These are phyloP conservation scores for Saccharomycopsis crataegensis DNA, from an alignment of 1,139 yeast genomes.

Conservation along the genomic window DNA sequence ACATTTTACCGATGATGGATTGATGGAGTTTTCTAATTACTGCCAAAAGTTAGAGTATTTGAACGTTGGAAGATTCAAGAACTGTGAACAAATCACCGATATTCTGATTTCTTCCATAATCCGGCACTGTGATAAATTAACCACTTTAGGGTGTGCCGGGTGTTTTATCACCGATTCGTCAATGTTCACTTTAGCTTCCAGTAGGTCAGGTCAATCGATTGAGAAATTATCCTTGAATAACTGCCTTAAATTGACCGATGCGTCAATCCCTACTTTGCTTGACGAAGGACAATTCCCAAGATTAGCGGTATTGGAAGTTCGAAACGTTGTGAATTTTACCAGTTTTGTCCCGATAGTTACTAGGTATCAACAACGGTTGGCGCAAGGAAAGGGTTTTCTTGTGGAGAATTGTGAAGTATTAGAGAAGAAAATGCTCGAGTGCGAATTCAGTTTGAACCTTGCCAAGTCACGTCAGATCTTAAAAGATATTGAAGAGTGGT, in stretches of 20 bases:
- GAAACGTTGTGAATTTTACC: slow-evolving; percentile 52
- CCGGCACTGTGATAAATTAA: slow-evolving; percentile 43
- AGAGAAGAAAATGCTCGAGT: slow-evolving; percentile 50
- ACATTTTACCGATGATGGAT: slow-evolving; percentile 64
- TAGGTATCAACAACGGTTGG: slow-evolving; percentile 57
- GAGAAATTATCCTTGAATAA: slow-evolving; percentile 73
- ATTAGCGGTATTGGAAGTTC: slow-evolving; percentile 69
- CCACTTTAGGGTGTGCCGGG: slow-evolving; percentile 85
- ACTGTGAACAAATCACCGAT: slow-evolving; percentile 67
- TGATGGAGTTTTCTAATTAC: slow-evolving; percentile 52
- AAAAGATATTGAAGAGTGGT: slow-evolving; percentile 52
- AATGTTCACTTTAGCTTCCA: slow-evolving; percentile 44
- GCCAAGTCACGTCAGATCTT: slow-evolving; percentile 38
- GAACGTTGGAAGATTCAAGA: slow-evolving; percentile 74
- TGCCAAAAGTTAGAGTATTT: slow-evolving; percentile 51
- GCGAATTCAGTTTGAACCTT: slow-evolving; percentile 54
- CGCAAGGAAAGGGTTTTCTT: slow-evolving; percentile 45
- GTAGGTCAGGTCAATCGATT: slow-evolving; percentile 42
- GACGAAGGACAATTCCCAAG: slow-evolving; percentile 47
- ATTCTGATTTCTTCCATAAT: slow-evolving; percentile 53
- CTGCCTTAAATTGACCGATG: slow-evolving; percentile 57
- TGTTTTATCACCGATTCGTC: slow-evolving; percentile 70
- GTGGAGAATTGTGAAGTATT: slow-evolving; percentile 73
- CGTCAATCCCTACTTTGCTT: slow-evolving; percentile 57
- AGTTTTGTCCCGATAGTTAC: slow-evolving; percentile 59